Evolutionary conservation across 1,284 basidiomycete genomes (phyloP).

Genomic region (Farysia itapuensis): DNA sequence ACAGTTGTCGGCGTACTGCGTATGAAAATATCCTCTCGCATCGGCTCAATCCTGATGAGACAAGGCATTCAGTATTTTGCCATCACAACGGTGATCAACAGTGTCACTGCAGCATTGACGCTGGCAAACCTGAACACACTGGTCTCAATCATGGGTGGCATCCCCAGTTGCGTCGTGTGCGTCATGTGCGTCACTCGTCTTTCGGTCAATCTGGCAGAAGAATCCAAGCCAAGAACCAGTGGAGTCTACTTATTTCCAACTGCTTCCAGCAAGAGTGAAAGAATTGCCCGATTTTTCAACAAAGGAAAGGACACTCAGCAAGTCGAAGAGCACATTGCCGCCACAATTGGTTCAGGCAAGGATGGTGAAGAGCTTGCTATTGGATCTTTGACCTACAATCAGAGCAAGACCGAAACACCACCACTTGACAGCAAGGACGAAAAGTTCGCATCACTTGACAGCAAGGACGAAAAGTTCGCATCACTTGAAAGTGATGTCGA

Average conservation of each 20-base stretch:
- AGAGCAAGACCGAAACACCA: too few relatives aligned
- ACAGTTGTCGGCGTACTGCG: conserved; percentile 40
- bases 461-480: too few relatives aligned
- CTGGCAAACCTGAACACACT: conserved; percentile 34
- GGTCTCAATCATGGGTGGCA: conserved; percentile 38
- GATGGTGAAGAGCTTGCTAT: too few relatives aligned
- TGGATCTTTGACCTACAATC: too few relatives aligned
- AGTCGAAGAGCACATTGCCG: too few relatives aligned
- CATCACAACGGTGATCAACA: conserved; percentile 32
- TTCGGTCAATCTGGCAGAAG: conserved; percentile 37
- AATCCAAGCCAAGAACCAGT: conserved; percentile 26
- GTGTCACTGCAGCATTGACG: conserved; percentile 28
- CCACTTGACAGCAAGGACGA: too few relatives aligned
- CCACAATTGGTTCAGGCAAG: too few relatives aligned
- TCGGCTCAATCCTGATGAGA: conserved; percentile 35
- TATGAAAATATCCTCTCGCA: conserved; percentile 31
- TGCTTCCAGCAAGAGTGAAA: too few relatives aligned
- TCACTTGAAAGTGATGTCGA: too few relatives aligned
- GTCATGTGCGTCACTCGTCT: conserved; percentile 40
- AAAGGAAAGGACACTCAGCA: too few relatives aligned
- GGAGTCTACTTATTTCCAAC: conserved; percentile 18
- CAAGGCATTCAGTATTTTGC: conserved; percentile 48
- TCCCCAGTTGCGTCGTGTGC: conserved; percentile 32
- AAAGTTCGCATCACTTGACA: too few relatives aligned
- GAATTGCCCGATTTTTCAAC: too few relatives aligned